Conservation (phyloP, 2,329 filamentous ascomycete species). For the Bimuria novae-zelandiae region DNA sequence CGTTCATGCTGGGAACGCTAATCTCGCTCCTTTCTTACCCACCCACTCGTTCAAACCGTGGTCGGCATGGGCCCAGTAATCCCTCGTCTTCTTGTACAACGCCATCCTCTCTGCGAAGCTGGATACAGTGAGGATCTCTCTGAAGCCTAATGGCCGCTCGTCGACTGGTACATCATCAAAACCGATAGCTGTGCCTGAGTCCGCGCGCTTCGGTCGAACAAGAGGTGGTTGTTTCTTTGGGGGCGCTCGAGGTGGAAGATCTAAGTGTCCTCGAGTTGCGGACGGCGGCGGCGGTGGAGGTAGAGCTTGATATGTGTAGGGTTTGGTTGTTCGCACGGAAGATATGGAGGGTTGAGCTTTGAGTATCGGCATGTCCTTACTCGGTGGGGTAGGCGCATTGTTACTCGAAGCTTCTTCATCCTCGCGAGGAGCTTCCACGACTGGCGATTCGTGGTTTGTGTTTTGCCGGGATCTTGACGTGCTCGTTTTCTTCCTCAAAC, state of each 20-base stretch:
- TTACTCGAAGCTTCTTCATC: neutral
- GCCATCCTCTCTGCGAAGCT: constrained; percentile 35
- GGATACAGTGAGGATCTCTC: constrained; percentile 33
- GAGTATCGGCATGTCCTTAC: neutral
- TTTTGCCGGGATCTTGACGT: constrained; percentile 25
- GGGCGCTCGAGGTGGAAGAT: neutral
- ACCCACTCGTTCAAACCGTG: constrained; percentile 41
- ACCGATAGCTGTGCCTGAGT: constrained; percentile 40
- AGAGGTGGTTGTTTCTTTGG: constrained; percentile 1
- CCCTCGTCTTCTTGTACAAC: constrained; percentile 38
- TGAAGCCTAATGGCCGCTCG: constrained; percentile 35
- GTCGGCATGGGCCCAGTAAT: constrained; percentile 43
- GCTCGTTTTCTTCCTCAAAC: constrained; percentile 23
- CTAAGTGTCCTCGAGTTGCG: neutral
- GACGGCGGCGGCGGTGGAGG: constrained; percentile 2
- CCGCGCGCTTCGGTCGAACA: constrained; percentile 28
- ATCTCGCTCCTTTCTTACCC: constrained; percentile 11
- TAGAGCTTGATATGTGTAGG: neutral
- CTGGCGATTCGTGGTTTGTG: constrained; percentile 15
- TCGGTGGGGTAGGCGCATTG: neutral
- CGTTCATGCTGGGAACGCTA: neutral
- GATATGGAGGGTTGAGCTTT: constrained; percentile 1
- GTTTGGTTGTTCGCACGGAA: neutral
- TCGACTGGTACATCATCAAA: constrained; percentile 23
- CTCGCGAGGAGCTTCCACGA: neutral